Percentiles rank a stretch among this genome's conserved stretches.
These are phyloP conservation scores for Leccinellum albellum DNA, from an alignment of 768 basidiomycete species.

Conservation along the genomic window DNA sequence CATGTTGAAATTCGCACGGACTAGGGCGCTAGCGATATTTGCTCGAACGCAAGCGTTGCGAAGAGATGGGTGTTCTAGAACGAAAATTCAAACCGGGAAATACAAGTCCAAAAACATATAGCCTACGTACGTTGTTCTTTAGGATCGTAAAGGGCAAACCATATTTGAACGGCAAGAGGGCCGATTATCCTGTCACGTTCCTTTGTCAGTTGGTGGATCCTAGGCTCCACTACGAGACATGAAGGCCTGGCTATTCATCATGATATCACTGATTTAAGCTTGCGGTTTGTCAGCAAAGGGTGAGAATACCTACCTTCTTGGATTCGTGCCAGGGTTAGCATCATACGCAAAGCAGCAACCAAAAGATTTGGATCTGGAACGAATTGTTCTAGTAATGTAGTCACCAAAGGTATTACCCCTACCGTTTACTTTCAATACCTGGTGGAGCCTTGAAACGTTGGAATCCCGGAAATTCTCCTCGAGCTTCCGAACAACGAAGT, in stretches of 20 bases:
- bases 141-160: slow-evolving; percentile 9
- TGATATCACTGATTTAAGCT: neutral
- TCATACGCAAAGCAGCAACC: slow-evolving; percentile 17
- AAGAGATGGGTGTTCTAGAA: slow-evolving; percentile 10
- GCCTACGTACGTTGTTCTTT: slow-evolving; percentile 5
- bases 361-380: slow-evolving; percentile 8
- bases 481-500: neutral
- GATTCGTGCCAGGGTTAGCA: slow-evolving; percentile 13
- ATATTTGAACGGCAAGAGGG: slow-evolving; percentile 20
- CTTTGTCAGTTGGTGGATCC: slow-evolving; percentile 11
- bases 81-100: neutral
- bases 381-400: neutral
- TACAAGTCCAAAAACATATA: neutral
- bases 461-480: neutral
- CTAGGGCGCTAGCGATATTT: slow-evolving; percentile 18
- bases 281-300: neutral
- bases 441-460: slow-evolving; percentile 8
- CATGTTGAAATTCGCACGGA: neutral
- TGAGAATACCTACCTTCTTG: slow-evolving; percentile 6
- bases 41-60: slow-evolving; percentile 7
- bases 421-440: slow-evolving; percentile 13
- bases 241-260: neutral
- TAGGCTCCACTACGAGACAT: slow-evolving; percentile 8
- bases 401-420: neutral
- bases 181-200: slow-evolving; percentile 10